Conservation (phyloP, 164 flowering plant genomes). For the Hamamelis virginiana region DNA sequence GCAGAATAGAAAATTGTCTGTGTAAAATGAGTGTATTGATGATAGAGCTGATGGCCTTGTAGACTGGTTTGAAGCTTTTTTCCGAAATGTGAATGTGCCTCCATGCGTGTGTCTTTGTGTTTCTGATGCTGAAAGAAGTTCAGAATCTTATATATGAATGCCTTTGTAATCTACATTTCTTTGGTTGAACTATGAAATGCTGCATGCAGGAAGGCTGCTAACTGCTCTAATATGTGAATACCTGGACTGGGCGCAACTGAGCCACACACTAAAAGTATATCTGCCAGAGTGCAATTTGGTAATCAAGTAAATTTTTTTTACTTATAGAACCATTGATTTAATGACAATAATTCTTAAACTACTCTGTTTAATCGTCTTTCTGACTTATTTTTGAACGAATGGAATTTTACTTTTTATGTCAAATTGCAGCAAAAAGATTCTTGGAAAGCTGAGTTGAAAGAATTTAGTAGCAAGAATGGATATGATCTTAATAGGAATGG, state of each 20-base stretch:
- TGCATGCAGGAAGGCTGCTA: slow-evolving; percentile 78
- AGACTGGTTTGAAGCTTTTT: not conserved
- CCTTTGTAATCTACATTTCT: not conserved
- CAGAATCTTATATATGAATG: not conserved
- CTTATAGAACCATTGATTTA: slow-evolving; percentile 2
- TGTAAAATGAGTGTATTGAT: too few relatives aligned
- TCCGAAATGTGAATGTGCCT: not conserved
- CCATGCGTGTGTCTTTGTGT: not conserved
- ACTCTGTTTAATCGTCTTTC: not conserved
- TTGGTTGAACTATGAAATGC: slow-evolving; percentile 14
- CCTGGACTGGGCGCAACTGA: slow-evolving; percentile 96
- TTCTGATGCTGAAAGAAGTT: not conserved
- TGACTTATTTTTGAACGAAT: not conserved
- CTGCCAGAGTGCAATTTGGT: slow-evolving; percentile 98
- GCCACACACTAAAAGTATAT: slow-evolving; percentile 92
- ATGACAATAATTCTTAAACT: not conserved
- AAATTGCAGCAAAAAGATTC: slow-evolving; percentile 83
- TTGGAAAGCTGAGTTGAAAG: slow-evolving; percentile 95
- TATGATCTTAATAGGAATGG: slow-evolving; percentile 84
- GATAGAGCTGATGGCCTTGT: not conserved
- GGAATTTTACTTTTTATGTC: not conserved
- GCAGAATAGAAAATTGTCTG: too few relatives aligned
- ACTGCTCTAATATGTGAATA: slow-evolving; percentile 93
- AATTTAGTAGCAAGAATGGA: slow-evolving; percentile 81
- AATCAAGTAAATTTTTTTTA: slow-evolving; percentile 27